phyloP scores from a whole-genome alignment of 371 early-diverging fungal species.

The Mucor indicus region DNA sequence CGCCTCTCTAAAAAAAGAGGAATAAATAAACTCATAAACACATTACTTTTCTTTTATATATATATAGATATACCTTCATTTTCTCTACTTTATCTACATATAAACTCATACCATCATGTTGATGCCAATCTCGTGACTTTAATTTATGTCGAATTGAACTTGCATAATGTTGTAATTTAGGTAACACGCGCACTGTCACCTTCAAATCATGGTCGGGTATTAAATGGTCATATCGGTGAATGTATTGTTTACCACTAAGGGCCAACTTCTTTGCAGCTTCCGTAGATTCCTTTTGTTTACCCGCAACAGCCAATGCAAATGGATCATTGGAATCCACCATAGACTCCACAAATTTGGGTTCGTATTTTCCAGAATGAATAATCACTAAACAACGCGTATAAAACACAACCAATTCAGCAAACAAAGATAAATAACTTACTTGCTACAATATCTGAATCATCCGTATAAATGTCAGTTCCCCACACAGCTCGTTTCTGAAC shows the following conservation, averaged over 20 bases:
- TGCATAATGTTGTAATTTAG: conserved; percentile 67
- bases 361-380: conserved; percentile 43
- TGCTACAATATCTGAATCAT: conserved; percentile 85
- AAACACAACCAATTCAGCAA: not conserved
- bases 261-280: conserved; percentile 21
- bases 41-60: not conserved
- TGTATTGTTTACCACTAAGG: conserved; percentile 15
- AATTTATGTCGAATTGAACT: conserved; percentile 63
- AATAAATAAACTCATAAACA: not conserved
- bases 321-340: conserved; percentile 24
- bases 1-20: conserved; percentile 14
- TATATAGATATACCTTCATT: conserved; percentile 19
- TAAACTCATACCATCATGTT: conserved; percentile 77
- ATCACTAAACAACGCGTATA: conserved; percentile 20
- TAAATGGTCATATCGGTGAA: conserved; percentile 1
- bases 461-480: conserved; percentile 88
- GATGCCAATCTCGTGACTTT: conserved; percentile 68
- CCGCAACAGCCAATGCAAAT: conserved; percentile 27
- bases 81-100: conserved; percentile 63
- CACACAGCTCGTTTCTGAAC: conserved; percentile 69
- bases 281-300: conserved; percentile 18
- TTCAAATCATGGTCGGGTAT: conserved; percentile 57
- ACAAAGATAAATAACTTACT: conserved; percentile 40
- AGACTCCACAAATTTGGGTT: conserved; percentile 25
- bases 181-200: conserved; percentile 73